phyloP scores from a whole-genome alignment of 257 asterid genomes.

The Verbascum thapsus region DNA sequence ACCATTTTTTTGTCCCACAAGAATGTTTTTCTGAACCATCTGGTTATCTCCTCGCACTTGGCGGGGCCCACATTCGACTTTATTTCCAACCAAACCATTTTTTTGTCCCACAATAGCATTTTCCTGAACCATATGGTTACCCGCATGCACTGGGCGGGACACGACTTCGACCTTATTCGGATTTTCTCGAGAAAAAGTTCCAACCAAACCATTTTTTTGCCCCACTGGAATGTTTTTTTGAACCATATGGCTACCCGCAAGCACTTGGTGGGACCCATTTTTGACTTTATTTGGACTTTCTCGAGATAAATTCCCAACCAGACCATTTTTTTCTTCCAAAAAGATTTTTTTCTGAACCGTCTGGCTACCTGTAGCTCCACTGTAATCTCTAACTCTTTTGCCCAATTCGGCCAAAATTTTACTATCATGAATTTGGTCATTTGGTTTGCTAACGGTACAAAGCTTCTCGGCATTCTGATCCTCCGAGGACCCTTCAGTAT shows the following conservation, averaged over 20 bases:
- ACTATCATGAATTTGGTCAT: slow-evolving; percentile 11
- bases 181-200: not conserved
- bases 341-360: not conserved
- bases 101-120: too few relatives aligned
- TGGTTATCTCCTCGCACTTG: too few relatives aligned
- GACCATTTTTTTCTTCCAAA: not conserved
- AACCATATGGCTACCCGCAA: not conserved
- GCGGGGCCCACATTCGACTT: too few relatives aligned
- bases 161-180: not conserved
- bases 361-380: not conserved
- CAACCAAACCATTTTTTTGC: not conserved
- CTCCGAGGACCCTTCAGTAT: slow-evolving; percentile 23
- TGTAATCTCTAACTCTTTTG: not conserved
- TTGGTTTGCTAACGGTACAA: slow-evolving; percentile 24
- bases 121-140: too few relatives aligned
- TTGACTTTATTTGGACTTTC: not conserved
- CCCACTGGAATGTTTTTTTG: too few relatives aligned
- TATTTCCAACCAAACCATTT: too few relatives aligned
- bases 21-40: too few relatives aligned
- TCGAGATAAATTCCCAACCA: not conserved
- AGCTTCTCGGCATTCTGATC: slow-evolving; percentile 40
- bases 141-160: not conserved
- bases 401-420: slow-evolving; percentile 12
- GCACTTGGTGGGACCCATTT: not conserved
- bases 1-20: too few relatives aligned